These are phyloP conservation scores for Filobasidium wieringae DNA, from an alignment of 768 basidiomycete species.

Conservation along the genomic window DNA sequence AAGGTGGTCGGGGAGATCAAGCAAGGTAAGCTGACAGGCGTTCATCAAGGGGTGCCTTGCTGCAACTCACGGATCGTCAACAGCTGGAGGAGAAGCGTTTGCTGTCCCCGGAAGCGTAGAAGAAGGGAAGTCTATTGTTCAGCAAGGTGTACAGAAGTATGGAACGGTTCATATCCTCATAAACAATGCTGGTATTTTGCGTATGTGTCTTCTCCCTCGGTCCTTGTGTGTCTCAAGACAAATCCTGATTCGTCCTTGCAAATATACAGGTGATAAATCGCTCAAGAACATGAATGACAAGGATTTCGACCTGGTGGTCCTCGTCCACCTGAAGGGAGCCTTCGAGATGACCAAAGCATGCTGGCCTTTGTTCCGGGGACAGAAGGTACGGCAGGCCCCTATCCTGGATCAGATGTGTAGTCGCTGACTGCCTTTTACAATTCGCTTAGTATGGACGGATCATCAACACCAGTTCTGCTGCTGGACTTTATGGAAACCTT, in stretches of 20 bases:
- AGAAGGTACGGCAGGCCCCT: conserved; percentile 28
- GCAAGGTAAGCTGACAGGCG: conserved; percentile 47
- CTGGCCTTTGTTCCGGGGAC: conserved; percentile 76
- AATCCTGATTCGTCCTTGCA: not conserved
- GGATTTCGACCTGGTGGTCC: conserved; percentile 78
- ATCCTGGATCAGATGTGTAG: not conserved
- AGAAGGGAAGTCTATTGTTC: conserved; percentile 74
- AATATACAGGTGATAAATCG: conserved; percentile 38
- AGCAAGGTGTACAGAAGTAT: conserved; percentile 72
- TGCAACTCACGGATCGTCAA: not conserved
- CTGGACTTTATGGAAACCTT: conserved; percentile 89
- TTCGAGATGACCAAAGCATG: conserved; percentile 86
- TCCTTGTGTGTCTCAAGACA: not conserved
- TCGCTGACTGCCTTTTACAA: not conserved
- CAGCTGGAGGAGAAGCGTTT: conserved; percentile 81
- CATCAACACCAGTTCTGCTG: conserved; percentile 87
- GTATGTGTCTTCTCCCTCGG: conserved; percentile 22
- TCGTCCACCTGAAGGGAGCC: conserved; percentile 88
- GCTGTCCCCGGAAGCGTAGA: conserved; percentile 74
- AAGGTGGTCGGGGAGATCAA: conserved; percentile 82
- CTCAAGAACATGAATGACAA: conserved; percentile 94
- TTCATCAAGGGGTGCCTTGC: not conserved
- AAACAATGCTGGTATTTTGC: conserved; percentile 86
- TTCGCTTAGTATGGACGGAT: conserved; percentile 65
- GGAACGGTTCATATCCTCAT: conserved; percentile 56